Percentiles rank a stretch among this genome's conserved stretches.
phyloP scores from a whole-genome alignment of 78 protist genomes.

The Creolimax fragrantissima region DNA sequence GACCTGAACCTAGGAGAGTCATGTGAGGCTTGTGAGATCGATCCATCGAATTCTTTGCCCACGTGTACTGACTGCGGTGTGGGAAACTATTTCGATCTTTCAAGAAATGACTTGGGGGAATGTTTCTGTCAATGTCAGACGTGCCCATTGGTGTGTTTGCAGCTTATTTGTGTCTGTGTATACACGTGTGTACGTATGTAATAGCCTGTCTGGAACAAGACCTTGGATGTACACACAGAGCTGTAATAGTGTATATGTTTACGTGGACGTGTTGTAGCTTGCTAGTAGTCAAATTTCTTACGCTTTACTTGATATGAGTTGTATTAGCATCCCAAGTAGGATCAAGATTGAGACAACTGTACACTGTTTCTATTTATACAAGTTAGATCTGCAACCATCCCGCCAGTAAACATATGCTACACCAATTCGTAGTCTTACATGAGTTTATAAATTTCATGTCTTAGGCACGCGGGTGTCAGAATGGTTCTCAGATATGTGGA shows the following conservation, averaged over 20 bases:
- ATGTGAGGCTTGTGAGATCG: neutral
- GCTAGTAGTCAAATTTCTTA: no score
- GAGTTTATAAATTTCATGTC: neutral
- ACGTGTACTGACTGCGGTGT: neutral
- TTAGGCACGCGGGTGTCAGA: neutral
- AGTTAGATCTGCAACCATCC: no score
- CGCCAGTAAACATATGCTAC: no score
- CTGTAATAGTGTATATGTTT: no score
- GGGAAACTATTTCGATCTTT: neutral
- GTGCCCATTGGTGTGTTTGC: neutral
- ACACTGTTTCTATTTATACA: no score
- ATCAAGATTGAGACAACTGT: no score
- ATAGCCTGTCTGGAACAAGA: no score
- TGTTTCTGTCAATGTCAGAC: neutral
- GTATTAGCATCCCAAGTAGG: no score
- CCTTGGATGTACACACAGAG: no score
- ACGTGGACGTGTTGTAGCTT: no score
- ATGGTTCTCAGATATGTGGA: neutral
- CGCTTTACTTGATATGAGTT: no score
- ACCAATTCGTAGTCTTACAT: no score
- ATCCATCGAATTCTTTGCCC: neutral
- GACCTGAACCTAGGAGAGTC: neutral
- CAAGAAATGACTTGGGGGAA: neutral
- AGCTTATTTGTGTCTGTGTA: neutral
- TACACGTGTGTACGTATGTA: neutral